Percentiles rank a stretch among this genome's conserved stretches.
phyloP scores from a whole-genome alignment of 1,284 basidiomycete species.

The Marasmius oreades region DNA sequence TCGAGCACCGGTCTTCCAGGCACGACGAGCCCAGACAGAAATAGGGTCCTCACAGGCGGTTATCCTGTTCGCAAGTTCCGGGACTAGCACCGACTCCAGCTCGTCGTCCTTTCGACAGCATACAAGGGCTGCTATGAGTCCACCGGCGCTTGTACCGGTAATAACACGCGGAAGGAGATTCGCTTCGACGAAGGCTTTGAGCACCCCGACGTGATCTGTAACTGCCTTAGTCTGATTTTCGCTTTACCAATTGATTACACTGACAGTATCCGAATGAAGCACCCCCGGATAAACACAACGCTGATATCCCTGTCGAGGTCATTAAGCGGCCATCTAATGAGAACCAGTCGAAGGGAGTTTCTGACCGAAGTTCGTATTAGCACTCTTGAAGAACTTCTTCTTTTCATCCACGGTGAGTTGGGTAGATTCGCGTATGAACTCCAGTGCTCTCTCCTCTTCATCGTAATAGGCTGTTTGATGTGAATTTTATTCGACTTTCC shows the following conservation, averaged over 20 bases:
- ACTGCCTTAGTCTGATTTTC: not conserved
- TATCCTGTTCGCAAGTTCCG: conserved; percentile 82
- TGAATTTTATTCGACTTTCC: conserved; percentile 4
- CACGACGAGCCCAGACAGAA: conserved; percentile 47
- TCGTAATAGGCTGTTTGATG: conserved; percentile 63
- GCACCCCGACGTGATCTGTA: conserved; percentile 85
- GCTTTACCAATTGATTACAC: conserved; percentile 19
- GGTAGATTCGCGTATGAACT: conserved; percentile 70
- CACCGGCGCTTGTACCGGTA: conserved; percentile 91
- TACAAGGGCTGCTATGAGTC: conserved; percentile 79
- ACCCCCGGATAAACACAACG: conserved; percentile 92
- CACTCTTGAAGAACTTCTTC: conserved; percentile 85
- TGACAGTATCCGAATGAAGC: conserved; percentile 91
- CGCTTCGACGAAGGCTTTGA: conserved; percentile 89
- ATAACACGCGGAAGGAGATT: conserved; percentile 87
- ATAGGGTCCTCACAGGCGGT: conserved; percentile 90
- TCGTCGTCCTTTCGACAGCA: conserved; percentile 93
- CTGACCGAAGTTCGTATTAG: conserved; percentile 87
- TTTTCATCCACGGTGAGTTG: conserved; percentile 87
- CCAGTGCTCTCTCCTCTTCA: conserved; percentile 74
- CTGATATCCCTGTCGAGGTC: conserved; percentile 45
- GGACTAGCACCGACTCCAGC: conserved; percentile 73
- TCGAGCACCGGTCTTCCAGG: conserved; percentile 86
- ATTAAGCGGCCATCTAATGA: not conserved
- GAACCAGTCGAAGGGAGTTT: conserved; percentile 19